These are phyloP conservation scores for Saturnispora silvae DNA, from an alignment of 805 yeast genomes.

Conservation along the genomic window DNA sequence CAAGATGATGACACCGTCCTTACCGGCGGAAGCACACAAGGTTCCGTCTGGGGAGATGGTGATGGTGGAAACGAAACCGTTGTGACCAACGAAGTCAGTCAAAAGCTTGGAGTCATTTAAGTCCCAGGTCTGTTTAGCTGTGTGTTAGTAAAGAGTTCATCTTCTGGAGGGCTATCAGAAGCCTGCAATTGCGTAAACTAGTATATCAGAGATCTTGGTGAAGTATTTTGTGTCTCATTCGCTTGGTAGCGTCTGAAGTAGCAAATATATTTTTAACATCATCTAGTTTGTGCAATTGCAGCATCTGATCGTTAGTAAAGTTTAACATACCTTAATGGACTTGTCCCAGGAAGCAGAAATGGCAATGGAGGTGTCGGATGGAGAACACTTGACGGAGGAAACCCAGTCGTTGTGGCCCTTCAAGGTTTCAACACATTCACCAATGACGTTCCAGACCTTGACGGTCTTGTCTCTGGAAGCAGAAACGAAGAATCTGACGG, in stretches of 20 bases:
- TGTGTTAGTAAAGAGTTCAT: slow-evolving; percentile 5
- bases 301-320: neutral
- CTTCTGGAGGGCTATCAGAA: too few species aligned
- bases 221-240: slow-evolving; percentile 89
- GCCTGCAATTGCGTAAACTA: too few species aligned
- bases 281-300: slow-evolving; percentile 27
- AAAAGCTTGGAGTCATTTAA: slow-evolving; percentile 59
- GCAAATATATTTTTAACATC: slow-evolving; percentile 87
- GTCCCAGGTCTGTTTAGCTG: slow-evolving; percentile 77
- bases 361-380: slow-evolving; percentile 61
- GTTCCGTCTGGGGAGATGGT: slow-evolving; percentile 99
- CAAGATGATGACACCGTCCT: slow-evolving; percentile 96
- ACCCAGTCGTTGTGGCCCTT: slow-evolving; percentile 99
- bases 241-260: slow-evolving; percentile 92
- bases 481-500: slow-evolving; percentile 96
- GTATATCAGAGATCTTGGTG: slow-evolving; percentile 98
- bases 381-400: slow-evolving; percentile 94
- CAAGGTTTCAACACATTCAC: slow-evolving; percentile 91
- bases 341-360: slow-evolving; percentile 99
- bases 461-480: slow-evolving; percentile 99
- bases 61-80: slow-evolving; percentile 95
- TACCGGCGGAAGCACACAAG: slow-evolving; percentile 98
- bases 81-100: slow-evolving; percentile 98
- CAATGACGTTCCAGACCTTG: slow-evolving; percentile 98
- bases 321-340: slow-evolving; percentile 75